Evolutionary conservation across 768 basidiomycete genomes (phyloP).

Genomic region (Calocybe gangraenosa): DNA sequence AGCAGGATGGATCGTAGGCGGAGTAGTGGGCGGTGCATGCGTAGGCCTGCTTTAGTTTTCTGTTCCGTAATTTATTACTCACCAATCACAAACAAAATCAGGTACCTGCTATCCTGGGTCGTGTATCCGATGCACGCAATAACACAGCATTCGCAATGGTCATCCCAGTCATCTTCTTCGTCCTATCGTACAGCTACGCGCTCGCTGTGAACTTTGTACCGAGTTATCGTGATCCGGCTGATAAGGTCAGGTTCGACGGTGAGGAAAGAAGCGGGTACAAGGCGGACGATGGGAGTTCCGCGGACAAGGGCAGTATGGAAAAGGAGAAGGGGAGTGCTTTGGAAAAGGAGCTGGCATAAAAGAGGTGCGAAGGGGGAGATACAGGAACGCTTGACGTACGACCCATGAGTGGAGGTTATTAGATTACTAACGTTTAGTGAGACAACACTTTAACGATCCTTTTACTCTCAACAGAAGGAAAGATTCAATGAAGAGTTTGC

Average conservation of each 20-base stretch:
- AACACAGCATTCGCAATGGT: slow-evolving; percentile 31
- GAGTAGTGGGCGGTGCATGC: slow-evolving; percentile 29
- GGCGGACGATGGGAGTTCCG: neutral
- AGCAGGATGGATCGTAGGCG: slow-evolving; percentile 27
- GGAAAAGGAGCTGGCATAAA: slow-evolving; percentile 5
- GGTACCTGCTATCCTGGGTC: slow-evolving; percentile 28
- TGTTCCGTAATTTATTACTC: too few relatives aligned
- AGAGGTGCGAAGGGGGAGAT: too few relatives aligned
- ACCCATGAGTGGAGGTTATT: too few relatives aligned
- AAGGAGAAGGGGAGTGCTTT: slow-evolving; percentile 10
- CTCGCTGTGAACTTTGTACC: slow-evolving; percentile 28
- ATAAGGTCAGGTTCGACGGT: slow-evolving; percentile 16
- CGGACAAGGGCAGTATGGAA: slow-evolving; percentile 8
- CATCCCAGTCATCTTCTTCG: slow-evolving; percentile 27
- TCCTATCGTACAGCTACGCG: slow-evolving; percentile 23
- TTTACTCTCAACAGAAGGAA: too few relatives aligned
- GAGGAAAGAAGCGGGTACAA: neutral
- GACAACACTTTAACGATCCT: too few relatives aligned
- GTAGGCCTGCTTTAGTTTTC: slow-evolving; percentile 12
- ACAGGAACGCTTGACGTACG: too few relatives aligned
- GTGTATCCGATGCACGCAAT: slow-evolving; percentile 26
- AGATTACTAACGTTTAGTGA: too few relatives aligned
- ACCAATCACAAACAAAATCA: neutral
- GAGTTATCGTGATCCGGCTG: slow-evolving; percentile 22
- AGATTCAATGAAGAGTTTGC: too few relatives aligned